These are phyloP conservation scores for Leccinum subatratum DNA, from an alignment of 1,284 basidiomycete genomes.

Conservation along the genomic window DNA sequence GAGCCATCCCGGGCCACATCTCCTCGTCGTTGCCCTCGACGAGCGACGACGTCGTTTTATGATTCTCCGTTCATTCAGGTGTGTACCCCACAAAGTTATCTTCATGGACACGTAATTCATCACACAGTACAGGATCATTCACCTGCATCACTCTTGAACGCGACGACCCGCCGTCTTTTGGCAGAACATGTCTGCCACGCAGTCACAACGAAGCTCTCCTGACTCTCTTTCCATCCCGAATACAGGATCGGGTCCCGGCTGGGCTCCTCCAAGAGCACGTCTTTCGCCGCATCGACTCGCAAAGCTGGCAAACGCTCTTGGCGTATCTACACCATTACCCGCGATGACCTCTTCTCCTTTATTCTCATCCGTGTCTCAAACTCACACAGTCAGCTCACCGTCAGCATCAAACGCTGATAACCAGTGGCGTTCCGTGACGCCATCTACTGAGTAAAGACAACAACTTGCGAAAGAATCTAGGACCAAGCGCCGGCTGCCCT, in stretches of 20 bases:
- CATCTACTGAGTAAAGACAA: conserved; percentile 67
- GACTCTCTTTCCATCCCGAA: conserved; percentile 10
- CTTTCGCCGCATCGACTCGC: conserved; percentile 70
- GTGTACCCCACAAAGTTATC: not conserved
- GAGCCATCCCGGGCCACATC: conserved; percentile 2
- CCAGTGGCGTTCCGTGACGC: conserved; percentile 54
- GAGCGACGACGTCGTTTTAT: conserved; percentile 8
- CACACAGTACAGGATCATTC: conserved; percentile 5
- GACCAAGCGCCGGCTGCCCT: conserved; percentile 44
- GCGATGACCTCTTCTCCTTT: conserved; percentile 34
- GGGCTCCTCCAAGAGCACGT: conserved; percentile 64
- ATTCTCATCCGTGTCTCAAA: conserved; percentile 34
- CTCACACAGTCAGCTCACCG: conserved; percentile 27
- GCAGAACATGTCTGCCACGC: conserved; percentile 10
- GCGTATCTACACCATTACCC: conserved; percentile 68
- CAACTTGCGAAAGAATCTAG: conserved; percentile 54
- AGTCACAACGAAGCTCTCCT: conserved; percentile 14
- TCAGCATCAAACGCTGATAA: conserved; percentile 38
- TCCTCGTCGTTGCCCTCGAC: conserved; percentile 12
- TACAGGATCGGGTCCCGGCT: conserved; percentile 31
- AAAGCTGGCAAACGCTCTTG: conserved; percentile 76
- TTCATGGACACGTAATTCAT: conserved; percentile 6
- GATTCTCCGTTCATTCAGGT: conserved; percentile 16
- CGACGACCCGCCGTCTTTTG: conserved; percentile 6
- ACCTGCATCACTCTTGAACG: conserved; percentile 5